Evolutionary conservation across 1,284 basidiomycete species (phyloP).

Genomic region (Hortiboletus rubellus): DNA sequence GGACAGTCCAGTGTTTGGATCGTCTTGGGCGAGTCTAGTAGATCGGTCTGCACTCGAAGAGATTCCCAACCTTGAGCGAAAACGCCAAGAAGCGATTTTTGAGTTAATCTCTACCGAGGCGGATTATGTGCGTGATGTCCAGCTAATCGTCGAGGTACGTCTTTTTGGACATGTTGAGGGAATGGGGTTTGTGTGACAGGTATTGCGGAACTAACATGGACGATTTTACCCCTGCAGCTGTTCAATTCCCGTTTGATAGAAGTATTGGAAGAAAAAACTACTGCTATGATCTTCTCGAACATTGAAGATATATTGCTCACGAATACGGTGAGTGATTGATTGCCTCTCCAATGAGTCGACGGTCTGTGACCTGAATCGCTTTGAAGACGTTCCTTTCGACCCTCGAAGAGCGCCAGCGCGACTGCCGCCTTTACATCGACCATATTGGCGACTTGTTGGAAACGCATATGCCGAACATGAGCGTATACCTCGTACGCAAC

Average conservation of each 20-base stretch:
- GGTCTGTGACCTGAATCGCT: not conserved
- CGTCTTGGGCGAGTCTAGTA: slow-evolving; percentile 89
- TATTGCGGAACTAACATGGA: not conserved
- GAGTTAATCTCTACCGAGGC: slow-evolving; percentile 89
- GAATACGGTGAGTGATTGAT: slow-evolving; percentile 63
- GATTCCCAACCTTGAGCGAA: slow-evolving; percentile 75
- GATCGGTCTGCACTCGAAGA: slow-evolving; percentile 79
- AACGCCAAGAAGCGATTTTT: slow-evolving; percentile 90
- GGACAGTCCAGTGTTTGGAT: slow-evolving; percentile 63
- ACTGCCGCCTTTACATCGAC: slow-evolving; percentile 88
- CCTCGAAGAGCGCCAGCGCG: slow-evolving; percentile 88
- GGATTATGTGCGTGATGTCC: slow-evolving; percentile 86
- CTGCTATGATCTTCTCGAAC: slow-evolving; percentile 88
- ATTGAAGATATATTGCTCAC: slow-evolving; percentile 87
- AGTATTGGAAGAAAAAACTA: slow-evolving; percentile 75
- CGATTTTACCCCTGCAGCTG: slow-evolving; percentile 41
- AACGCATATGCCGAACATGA: slow-evolving; percentile 74
- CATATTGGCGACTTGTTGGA: slow-evolving; percentile 84
- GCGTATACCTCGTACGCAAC: slow-evolving; percentile 68
- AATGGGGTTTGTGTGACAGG: not conserved
- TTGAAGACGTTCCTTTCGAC: slow-evolving; percentile 75
- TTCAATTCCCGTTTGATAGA: slow-evolving; percentile 83
- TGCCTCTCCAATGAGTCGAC: not conserved
- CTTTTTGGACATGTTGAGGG: slow-evolving; percentile 8
- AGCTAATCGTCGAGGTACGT: slow-evolving; percentile 82